Conservation (phyloP, 352 stramenopile species). For the Phytophthora boehmeriae region DNA sequence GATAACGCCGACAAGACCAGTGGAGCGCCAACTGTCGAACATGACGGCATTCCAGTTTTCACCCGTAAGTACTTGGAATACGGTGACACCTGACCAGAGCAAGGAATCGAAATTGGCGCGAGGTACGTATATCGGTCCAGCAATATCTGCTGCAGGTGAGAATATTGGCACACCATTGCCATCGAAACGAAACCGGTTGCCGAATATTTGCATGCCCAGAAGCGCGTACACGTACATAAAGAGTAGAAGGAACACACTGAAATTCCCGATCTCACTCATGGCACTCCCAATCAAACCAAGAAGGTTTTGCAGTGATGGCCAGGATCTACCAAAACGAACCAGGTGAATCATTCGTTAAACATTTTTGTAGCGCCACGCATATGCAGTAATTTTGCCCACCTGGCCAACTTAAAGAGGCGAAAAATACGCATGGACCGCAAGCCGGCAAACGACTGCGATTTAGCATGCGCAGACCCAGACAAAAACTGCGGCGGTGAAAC, state of each 20-base stretch:
- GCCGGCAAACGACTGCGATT: slow-evolving; percentile 59
- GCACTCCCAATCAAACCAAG: slow-evolving; percentile 90
- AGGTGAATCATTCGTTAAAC: slow-evolving; percentile 21
- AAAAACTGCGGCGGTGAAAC: slow-evolving; percentile 47
- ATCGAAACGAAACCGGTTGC: slow-evolving; percentile 92
- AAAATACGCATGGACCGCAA: slow-evolving; percentile 91
- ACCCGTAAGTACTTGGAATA: slow-evolving; percentile 87
- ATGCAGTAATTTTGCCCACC: slow-evolving; percentile 17
- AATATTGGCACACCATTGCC: slow-evolving; percentile 47
- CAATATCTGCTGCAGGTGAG: slow-evolving; percentile 13
- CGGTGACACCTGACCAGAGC: slow-evolving; percentile 68
- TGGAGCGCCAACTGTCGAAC: slow-evolving; percentile 82
- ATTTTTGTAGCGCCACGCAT: neutral
- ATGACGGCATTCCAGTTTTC: slow-evolving; percentile 94
- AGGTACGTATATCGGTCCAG: slow-evolving; percentile 36
- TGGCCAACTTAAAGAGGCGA: slow-evolving; percentile 91
- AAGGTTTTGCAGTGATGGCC: slow-evolving; percentile 91
- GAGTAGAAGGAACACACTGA: slow-evolving; percentile 91
- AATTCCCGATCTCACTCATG: slow-evolving; percentile 91
- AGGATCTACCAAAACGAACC: slow-evolving; percentile 74
- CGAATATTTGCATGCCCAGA: slow-evolving; percentile 93
- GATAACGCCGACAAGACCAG: slow-evolving; percentile 44
- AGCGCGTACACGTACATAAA: slow-evolving; percentile 95
- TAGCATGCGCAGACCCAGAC: slow-evolving; percentile 3
- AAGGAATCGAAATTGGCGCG: slow-evolving; percentile 76